phyloP scores from a whole-genome alignment of 352 stramenopile genomes.

The Phytophthora multivora region DNA sequence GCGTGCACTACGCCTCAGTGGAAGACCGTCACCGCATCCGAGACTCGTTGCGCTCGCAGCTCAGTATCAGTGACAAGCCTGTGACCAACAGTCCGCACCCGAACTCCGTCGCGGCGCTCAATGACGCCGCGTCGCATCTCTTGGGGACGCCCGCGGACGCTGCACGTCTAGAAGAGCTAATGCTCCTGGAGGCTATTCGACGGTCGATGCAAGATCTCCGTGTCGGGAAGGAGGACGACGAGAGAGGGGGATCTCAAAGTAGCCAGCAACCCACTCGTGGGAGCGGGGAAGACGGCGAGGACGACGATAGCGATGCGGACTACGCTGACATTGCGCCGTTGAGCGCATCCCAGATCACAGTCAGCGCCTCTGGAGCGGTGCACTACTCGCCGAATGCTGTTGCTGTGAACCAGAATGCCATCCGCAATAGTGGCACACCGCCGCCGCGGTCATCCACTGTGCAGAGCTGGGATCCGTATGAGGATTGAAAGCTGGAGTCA shows the following conservation, averaged over 20 bases:
- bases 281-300: constrained; percentile 23
- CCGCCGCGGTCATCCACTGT: constrained; percentile 21
- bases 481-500: constrained; percentile 25
- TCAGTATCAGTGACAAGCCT: constrained; percentile 60
- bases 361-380: constrained; percentile 27
- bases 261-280: constrained; percentile 23
- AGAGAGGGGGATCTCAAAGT: constrained; percentile 26
- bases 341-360: constrained; percentile 35
- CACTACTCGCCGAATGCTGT: constrained; percentile 26
- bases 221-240: constrained; percentile 43
- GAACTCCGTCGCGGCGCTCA: constrained; percentile 45
- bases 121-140: constrained; percentile 39
- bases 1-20: constrained; percentile 66
- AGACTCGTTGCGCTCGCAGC: constrained; percentile 73
- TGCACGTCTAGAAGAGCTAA: constrained; percentile 72
- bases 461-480: constrained; percentile 35
- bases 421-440: constrained; percentile 16
- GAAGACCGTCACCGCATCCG: constrained; percentile 75
- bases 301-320: constrained; percentile 32
- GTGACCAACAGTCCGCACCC: constrained; percentile 59
- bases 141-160: constrained; percentile 58
- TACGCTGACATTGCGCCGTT: constrained; percentile 39
- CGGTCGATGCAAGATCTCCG: constrained; percentile 75
- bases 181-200: constrained; percentile 84
- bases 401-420: constrained; percentile 7